Percentiles rank a stretch among this genome's conserved stretches.
Conservation (phyloP, 176 grass and related monocot genomes). For the Zea mays region DNA sequence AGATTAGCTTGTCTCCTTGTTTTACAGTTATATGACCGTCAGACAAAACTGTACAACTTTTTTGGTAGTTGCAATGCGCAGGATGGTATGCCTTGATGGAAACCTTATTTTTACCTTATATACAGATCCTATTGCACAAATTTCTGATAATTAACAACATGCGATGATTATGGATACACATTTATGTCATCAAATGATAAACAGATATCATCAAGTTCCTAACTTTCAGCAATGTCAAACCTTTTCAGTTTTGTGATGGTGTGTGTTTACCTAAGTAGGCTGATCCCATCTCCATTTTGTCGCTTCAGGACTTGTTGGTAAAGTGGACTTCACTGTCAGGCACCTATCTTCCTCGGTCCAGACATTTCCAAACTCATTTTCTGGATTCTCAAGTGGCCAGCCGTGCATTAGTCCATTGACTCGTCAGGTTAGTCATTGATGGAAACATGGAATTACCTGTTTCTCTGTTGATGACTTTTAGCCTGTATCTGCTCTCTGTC, state of each 20-base stretch:
- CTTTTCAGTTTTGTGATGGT: not conserved
- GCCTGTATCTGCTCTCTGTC: not conserved
- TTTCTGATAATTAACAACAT: not conserved
- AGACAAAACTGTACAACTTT: not conserved
- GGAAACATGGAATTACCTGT: conserved; percentile 9
- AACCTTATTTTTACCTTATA: not conserved
- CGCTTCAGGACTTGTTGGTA: conserved; percentile 75
- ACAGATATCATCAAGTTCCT: not conserved
- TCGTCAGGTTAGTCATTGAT: conserved; percentile 44
- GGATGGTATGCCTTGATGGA: not conserved
- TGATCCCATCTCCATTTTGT: conserved; percentile 25
- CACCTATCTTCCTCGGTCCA: conserved; percentile 82
- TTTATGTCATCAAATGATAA: not conserved
- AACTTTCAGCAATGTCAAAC: not conserved
- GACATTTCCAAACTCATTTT: conserved; percentile 70
- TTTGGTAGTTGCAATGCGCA: not conserved
- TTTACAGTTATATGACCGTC: not conserved
- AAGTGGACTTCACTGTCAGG: conserved; percentile 98
- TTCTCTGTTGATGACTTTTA: not conserved
- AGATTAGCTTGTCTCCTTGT: not conserved
- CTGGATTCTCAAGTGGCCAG: conserved; percentile 67
- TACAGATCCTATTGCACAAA: not conserved
- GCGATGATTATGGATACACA: not conserved
- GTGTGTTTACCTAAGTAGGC: conserved; percentile 16
- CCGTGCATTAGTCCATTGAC: conserved; percentile 62